Evolutionary conservation across 768 basidiomycete genomes (phyloP).

Genomic region (Suillus weaverae): DNA sequence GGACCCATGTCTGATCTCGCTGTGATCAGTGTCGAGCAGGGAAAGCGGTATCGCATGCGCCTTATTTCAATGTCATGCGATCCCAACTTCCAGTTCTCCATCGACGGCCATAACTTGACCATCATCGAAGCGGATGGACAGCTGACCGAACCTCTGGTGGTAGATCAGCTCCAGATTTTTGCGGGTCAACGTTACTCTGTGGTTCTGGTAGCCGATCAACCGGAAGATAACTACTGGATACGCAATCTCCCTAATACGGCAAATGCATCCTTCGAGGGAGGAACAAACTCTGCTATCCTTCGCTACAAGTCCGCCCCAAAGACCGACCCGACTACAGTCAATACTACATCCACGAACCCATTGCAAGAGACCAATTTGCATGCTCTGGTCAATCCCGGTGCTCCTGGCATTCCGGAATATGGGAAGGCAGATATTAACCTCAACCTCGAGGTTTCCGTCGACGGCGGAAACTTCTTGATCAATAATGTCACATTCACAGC

Average conservation of each 20-base stretch:
- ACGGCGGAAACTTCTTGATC: constrained; percentile 11
- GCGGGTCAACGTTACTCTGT: constrained; percentile 36
- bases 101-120: constrained; percentile 45
- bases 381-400: constrained; percentile 26
- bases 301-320: constrained; percentile 44
- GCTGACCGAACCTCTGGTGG: constrained; percentile 38
- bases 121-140: constrained; percentile 49
- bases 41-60: constrained; percentile 39
- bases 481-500: constrained; percentile 17
- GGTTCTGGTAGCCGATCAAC: constrained; percentile 32
- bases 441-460: constrained; percentile 16
- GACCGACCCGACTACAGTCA: constrained; percentile 40
- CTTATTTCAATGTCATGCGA: constrained; percentile 43
- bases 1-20: constrained; percentile 34
- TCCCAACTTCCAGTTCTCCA: constrained; percentile 42
- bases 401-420: constrained; percentile 37
- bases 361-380: constrained; percentile 34
- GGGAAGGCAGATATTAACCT: constrained; percentile 46
- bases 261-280: constrained; percentile 30
- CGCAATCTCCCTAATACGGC: constrained; percentile 34
- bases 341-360: constrained; percentile 23
- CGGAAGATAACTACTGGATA: constrained; percentile 47
- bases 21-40: constrained; percentile 34
- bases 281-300: constrained; percentile 57
- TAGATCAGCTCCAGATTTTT: constrained; percentile 40